Base-by-base conservation (phyloP, 257 asterid genomes). In the Ophiorrhiza pumila region DNA sequence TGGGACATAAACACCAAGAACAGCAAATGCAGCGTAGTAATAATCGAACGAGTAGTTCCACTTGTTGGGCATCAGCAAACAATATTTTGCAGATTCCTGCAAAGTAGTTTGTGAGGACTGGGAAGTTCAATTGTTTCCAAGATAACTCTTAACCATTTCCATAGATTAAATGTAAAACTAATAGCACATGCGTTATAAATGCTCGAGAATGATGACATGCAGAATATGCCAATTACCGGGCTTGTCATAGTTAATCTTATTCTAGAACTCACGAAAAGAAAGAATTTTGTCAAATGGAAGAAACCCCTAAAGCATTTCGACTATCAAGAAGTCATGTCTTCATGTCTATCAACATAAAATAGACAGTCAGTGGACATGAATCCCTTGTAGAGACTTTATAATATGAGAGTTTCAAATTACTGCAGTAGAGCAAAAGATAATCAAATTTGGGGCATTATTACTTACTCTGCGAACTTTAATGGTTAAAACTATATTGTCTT, bases 11-110 rank as follows among this genome's bases (percentile, higher is more conserved):
- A 87, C 31, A 4, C 79, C 98, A 14, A 95, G 89, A 35, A 74
- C 76, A 71, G 81, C 42, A 25, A 92, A 52, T 23, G 94, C 97
- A 47, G 63, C 77, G 50, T 81, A 92, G 59, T 83, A 89, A 82
- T 90, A 89, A 85, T 95, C 99, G 43, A 92, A 91, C 32, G 93
- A 83, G 74, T 79, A 88, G 83, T 95, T 95, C 88, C 81, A 86
- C 74, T 71, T 80, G 79, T 94, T 94, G 25, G 99, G 99, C 99
- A 95, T 88, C 82, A 85, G 71, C 23, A 95, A 0, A 67, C 90
- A 80, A 77, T 83, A 95, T 34, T 85, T 95, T 20, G 69, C 92
- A 20, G 91, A 78, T 65, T 79, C 91, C 88, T 84, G 76, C 61
- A 71, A 50, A 46, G 58, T 68, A 43, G 20, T 53, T 23, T 27